A percentile compares a stretch with the other conserved stretches of the same genome.
Conservation (phyloP, 1,139 yeast species). For the Komagataea norvegica region DNA sequence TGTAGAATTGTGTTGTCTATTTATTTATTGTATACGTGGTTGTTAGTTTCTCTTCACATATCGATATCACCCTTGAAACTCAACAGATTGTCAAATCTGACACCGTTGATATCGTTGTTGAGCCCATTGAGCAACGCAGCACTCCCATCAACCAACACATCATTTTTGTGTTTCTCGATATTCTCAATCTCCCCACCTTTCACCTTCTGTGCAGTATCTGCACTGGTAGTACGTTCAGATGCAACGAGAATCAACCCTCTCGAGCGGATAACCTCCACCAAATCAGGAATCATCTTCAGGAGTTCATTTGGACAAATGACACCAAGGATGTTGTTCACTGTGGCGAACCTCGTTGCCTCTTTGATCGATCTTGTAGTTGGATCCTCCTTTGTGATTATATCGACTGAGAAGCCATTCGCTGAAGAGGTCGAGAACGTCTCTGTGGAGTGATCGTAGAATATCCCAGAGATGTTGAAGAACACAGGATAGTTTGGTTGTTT, state of each 20-base stretch:
- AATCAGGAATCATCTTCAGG: conserved; percentile 66
- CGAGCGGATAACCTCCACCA: conserved; percentile 70
- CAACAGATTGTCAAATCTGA: conserved; percentile 59
- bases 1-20: neutral
- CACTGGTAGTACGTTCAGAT: conserved; percentile 36
- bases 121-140: conserved; percentile 18
- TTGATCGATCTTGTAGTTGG: conserved; percentile 49
- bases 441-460: conserved; percentile 38
- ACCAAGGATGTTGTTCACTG: conserved; percentile 79
- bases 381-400: conserved; percentile 32
- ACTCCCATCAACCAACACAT: conserved; percentile 1
- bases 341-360: conserved; percentile 68
- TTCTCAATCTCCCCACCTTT: too few relatives aligned
- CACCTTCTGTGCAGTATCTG: too few relatives aligned
- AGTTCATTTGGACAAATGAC: conserved; percentile 70
- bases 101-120: conserved; percentile 63
- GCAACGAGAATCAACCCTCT: conserved; percentile 83
- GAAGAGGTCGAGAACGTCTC: conserved; percentile 31
- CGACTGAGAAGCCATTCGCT: conserved; percentile 34
- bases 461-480: conserved; percentile 72
- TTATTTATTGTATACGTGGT: neutral
- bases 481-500: conserved; percentile 98
- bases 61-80: conserved; percentile 68
- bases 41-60: conserved; percentile 48
- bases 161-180: too few relatives aligned